Percentiles rank a stretch among this genome's conserved stretches.
Conservation (phyloP, 352 stramenopile genomes). For the Phytophthora ramorum region DNA sequence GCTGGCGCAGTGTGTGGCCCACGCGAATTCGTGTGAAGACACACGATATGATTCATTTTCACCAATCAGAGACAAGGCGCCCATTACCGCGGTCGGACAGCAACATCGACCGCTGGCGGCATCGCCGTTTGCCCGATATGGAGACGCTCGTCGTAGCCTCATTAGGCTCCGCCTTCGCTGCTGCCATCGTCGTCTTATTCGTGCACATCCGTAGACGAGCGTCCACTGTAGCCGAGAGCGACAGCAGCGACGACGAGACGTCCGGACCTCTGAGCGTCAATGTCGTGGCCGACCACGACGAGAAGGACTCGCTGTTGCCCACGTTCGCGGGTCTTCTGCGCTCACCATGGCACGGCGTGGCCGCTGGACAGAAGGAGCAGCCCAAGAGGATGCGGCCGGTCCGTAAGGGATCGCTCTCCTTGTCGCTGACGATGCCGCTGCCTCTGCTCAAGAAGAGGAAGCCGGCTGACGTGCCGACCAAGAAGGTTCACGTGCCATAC, state of each 20-base stretch:
- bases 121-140: conserved; percentile 5
- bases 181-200: conserved; percentile 17
- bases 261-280: conserved; percentile 18
- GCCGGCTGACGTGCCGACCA: conserved; percentile 23
- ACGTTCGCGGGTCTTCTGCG: conserved; percentile 26
- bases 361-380: conserved; percentile 7
- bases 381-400: conserved; percentile 25
- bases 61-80: background rate
- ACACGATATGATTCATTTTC: background rate
- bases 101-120: too few species aligned
- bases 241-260: conserved; percentile 39
- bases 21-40: background rate
- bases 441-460: conserved; percentile 27
- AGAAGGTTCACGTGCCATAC: conserved; percentile 62
- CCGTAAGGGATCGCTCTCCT: conserved; percentile 18
- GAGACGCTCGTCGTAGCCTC: conserved; percentile 4
- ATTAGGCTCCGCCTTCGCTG: conserved; percentile 5
- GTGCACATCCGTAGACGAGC: conserved; percentile 5
- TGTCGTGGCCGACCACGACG: conserved; percentile 28
- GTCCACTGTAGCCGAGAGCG: conserved; percentile 5
- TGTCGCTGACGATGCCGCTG: conserved; percentile 30
- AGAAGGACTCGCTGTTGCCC: conserved; percentile 36
- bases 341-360: conserved; percentile 25
- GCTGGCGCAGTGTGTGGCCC: background rate
- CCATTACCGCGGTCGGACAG: background rate